Conservation (phyloP, 1,284 basidiomycete genomes). For the Macrocystidia cucumis region DNA sequence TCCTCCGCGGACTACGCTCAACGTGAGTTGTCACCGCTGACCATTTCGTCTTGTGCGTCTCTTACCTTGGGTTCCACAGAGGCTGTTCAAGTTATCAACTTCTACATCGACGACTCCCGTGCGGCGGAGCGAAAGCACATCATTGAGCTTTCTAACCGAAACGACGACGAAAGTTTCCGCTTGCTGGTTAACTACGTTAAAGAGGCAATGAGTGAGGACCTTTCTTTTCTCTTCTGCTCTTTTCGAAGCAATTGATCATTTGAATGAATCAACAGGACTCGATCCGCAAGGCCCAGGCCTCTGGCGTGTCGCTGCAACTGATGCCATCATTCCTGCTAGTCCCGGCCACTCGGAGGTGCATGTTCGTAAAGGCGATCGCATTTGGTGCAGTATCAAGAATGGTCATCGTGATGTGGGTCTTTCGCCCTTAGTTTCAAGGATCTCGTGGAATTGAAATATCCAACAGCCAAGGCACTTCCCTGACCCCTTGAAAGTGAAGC, state of each 20-base stretch:
- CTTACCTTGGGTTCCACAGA: background rate
- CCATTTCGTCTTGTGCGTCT: background rate
- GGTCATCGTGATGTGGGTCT: constrained; percentile 1
- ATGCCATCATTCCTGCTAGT: background rate
- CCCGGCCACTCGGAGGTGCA: background rate
- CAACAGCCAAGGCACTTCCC: constrained; percentile 4
- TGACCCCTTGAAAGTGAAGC: constrained; percentile 1
- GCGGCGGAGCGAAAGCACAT: constrained; percentile 1
- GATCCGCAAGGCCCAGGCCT: background rate
- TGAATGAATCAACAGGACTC: background rate
- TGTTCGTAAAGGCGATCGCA: constrained; percentile 1
- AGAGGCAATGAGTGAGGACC: constrained; percentile 3
- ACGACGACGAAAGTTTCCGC: background rate
- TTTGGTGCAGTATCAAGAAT: constrained; percentile 3
- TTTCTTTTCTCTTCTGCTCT: too few relatives aligned
- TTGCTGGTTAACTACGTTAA: constrained; percentile 1
- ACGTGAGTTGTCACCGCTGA: background rate
- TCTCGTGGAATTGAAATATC: background rate
- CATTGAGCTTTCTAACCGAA: background rate
- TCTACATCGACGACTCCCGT: constrained; percentile 2
- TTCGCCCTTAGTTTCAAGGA: background rate
- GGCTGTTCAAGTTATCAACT: constrained; percentile 3
- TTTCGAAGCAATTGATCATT: background rate
- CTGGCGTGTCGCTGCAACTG: background rate
- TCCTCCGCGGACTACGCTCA: constrained; percentile 4